Evolutionary conservation across 2,329 filamentous ascomycete species (phyloP).

Genomic region (Akanthomyces dipterigenus): DNA sequence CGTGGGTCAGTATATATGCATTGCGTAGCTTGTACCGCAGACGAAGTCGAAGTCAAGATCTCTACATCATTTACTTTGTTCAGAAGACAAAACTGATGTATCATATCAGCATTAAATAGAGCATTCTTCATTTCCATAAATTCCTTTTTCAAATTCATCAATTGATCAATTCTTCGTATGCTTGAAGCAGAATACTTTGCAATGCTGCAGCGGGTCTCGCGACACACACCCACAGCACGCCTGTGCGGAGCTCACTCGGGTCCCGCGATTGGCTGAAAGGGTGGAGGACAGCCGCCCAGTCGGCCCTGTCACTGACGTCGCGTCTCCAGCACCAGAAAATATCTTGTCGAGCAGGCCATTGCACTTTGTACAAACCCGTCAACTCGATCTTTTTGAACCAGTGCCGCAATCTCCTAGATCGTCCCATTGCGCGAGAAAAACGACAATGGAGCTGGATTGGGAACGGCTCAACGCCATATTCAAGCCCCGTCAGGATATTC

Average conservation of each 20-base stretch:
- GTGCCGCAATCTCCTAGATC: not conserved
- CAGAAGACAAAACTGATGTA: too few species aligned
- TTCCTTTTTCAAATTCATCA: too few species aligned
- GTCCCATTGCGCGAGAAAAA: slow-evolving; percentile 19
- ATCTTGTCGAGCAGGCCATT: not conserved
- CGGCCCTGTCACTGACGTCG: slow-evolving; percentile 7
- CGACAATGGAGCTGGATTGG: slow-evolving; percentile 40
- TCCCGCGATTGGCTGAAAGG: not conserved
- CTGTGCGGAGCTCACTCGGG: not conserved
- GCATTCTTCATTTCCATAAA: too few species aligned
- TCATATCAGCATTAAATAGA: too few species aligned
- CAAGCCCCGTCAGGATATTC: slow-evolving; percentile 48
- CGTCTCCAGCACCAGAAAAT: slow-evolving; percentile 1
- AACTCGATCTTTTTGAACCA: not conserved
- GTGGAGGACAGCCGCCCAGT: not conserved
- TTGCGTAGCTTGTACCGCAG: too few species aligned
- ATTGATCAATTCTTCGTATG: too few species aligned
- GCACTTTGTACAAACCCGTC: not conserved
- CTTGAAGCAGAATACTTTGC: too few species aligned
- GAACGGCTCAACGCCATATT: slow-evolving; percentile 47
- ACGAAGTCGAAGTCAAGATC: too few species aligned
- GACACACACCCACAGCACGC: not conserved
- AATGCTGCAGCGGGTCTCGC: not conserved
- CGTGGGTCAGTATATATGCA: too few species aligned
- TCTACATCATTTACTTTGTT: too few species aligned